A percentile compares a stretch with the other conserved stretches of the same genome.
phyloP scores from a whole-genome alignment of 805 yeast species.

The Wickerhamiella siamensis region DNA sequence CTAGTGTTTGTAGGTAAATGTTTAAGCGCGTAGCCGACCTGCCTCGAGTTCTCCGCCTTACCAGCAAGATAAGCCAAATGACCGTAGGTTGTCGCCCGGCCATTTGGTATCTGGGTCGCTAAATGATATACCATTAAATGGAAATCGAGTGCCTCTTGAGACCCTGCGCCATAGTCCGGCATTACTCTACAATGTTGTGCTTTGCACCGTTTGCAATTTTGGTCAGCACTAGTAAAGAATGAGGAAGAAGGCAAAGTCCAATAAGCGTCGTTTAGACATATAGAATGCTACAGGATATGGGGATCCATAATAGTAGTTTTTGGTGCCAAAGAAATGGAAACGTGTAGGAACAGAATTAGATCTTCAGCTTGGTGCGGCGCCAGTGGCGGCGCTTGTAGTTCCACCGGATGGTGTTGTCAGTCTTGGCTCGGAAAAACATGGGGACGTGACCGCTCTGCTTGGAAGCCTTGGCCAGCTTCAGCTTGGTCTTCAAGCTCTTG shows the following conservation, averaged over 20 bases:
- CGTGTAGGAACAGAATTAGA: constrained; percentile 42
- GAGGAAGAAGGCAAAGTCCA: not conserved
- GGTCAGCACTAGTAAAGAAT: not conserved
- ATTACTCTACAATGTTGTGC: not conserved
- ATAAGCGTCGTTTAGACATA: not conserved
- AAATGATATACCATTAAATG: constrained; percentile 45
- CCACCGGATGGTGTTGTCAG: constrained; percentile 78
- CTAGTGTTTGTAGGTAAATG: constrained; percentile 26
- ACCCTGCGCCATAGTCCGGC: constrained; percentile 15
- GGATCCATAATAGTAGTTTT: not conserved
- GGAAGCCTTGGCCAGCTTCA: constrained; percentile 96
- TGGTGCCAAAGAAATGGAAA: no score
- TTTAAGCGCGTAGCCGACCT: constrained; percentile 60
- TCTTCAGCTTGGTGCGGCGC: constrained; percentile 98
- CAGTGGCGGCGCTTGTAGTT: constrained; percentile 99
- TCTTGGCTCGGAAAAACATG: constrained; percentile 98
- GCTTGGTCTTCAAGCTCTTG: constrained; percentile 93
- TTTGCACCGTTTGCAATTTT: no score
- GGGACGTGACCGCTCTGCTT: constrained; percentile 99
- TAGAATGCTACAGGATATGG: constrained; percentile 2
- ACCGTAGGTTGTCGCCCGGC: constrained; percentile 58
- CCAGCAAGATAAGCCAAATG: constrained; percentile 54
- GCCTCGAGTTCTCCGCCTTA: constrained; percentile 54
- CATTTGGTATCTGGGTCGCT: constrained; percentile 42
- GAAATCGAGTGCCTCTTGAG: constrained; percentile 40